Conservation (phyloP, 345 rosid genomes). For the Angophora floribunda region DNA sequence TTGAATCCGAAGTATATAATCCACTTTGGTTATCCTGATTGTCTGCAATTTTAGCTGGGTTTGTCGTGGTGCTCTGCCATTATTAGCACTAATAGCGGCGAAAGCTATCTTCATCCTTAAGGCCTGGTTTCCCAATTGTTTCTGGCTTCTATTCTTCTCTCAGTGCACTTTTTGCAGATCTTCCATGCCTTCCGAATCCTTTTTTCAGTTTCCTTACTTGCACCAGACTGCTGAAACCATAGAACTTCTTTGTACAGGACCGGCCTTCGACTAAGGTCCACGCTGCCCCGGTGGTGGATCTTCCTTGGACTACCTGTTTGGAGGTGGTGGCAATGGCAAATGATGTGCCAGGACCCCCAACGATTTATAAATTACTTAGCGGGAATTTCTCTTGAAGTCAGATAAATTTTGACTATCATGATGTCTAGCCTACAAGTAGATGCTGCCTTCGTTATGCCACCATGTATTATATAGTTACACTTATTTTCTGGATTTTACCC, state of each 20-base stretch:
- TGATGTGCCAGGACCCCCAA: background rate
- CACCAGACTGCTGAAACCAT: background rate
- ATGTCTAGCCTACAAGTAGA: background rate
- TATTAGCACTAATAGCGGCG: background rate
- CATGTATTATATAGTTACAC: background rate
- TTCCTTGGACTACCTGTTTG: constrained; percentile 40
- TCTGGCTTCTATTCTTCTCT: background rate
- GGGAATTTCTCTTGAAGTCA: background rate
- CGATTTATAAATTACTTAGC: background rate
- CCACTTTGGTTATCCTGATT: background rate
- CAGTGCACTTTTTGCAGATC: background rate
- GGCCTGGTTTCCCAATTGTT: background rate
- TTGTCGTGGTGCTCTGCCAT: background rate
- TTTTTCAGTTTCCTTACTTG: background rate
- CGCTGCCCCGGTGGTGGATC: constrained; percentile 33
- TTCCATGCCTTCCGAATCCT: background rate
- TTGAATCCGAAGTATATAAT: background rate
- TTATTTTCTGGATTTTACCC: background rate
- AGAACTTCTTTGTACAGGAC: constrained; percentile 11
- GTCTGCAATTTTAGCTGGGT: background rate
- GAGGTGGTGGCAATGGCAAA: constrained; percentile 15
- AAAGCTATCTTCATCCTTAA: background rate
- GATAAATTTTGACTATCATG: background rate
- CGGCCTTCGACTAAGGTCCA: constrained; percentile 52
- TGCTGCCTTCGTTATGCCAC: background rate